phyloP scores from a whole-genome alignment of 805 yeast genomes.

The Naumovozyma castellii region DNA sequence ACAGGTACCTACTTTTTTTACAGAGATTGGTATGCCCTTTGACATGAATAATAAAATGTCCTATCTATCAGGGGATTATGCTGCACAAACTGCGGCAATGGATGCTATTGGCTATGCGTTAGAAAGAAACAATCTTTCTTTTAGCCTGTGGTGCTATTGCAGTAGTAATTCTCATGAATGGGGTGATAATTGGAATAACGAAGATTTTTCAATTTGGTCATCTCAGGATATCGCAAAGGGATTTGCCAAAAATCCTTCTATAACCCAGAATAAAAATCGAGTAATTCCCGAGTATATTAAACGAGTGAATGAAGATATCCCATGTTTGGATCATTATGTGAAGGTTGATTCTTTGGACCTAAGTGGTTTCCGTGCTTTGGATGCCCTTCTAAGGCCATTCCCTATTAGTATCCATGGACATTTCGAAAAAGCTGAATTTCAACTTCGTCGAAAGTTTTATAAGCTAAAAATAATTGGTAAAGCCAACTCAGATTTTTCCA shows the following conservation, averaged over 20 bases:
- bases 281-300: background rate
- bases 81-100: conserved; percentile 68
- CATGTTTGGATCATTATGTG: background rate
- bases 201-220: conserved; percentile 85
- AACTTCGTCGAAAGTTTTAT: conserved; percentile 40
- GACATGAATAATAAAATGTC: conserved; percentile 83
- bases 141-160: conserved; percentile 82
- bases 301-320: background rate
- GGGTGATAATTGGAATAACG: conserved; percentile 93
- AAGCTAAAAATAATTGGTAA: conserved; percentile 37
- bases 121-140: conserved; percentile 63
- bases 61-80: conserved; percentile 54
- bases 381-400: conserved; percentile 71
- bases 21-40: conserved; percentile 97
- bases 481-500: conserved; percentile 9
- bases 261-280: background rate
- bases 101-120: conserved; percentile 76
- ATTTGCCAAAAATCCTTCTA: background rate
- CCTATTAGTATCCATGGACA: conserved; percentile 57
- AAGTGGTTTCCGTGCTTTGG: conserved; percentile 61
- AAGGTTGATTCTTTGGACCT: conserved; percentile 7
- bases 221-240: conserved; percentile 40
- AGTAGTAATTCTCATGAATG: conserved; percentile 62
- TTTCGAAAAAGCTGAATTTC: conserved; percentile 48
- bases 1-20: conserved; percentile 62